Conservation (phyloP, 106 monocot species). For the Dactylorhiza incarnata region DNA sequence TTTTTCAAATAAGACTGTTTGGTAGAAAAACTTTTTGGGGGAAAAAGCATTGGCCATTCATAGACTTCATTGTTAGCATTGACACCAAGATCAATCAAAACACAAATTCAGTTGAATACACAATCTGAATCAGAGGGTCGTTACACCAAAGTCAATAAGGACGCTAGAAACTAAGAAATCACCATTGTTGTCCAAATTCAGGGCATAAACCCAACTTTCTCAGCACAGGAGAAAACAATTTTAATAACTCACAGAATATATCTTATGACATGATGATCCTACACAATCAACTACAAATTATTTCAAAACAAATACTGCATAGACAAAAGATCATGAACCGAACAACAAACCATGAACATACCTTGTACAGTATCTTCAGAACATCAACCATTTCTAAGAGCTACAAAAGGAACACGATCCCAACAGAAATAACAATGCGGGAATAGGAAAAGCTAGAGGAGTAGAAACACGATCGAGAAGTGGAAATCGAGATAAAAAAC, state of each 20-base stretch:
- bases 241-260: not conserved
- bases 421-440: not conserved
- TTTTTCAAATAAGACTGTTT: no score
- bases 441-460: not conserved
- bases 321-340: not conserved
- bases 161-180: not conserved
- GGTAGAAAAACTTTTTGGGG: no score
- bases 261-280: not conserved
- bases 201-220: not conserved
- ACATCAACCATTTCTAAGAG: constrained; percentile 2
- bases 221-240: not conserved
- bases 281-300: not conserved
- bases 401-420: not conserved
- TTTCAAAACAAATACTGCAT: not conserved
- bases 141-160: not conserved
- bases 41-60: no score
- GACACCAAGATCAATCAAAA: not conserved
- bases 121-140: not conserved
- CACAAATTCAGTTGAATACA: not conserved
- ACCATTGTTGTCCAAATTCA: not conserved
- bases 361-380: constrained; percentile 15
- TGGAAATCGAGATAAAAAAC: not conserved
- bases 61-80: no score
- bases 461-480: not conserved
- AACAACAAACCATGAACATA: constrained; percentile 38